Evolutionary conservation across 805 yeast genomes (phyloP), one percentile per base, ranked within the genome.

Genomic region (Suhomyces emberorum): DNA sequence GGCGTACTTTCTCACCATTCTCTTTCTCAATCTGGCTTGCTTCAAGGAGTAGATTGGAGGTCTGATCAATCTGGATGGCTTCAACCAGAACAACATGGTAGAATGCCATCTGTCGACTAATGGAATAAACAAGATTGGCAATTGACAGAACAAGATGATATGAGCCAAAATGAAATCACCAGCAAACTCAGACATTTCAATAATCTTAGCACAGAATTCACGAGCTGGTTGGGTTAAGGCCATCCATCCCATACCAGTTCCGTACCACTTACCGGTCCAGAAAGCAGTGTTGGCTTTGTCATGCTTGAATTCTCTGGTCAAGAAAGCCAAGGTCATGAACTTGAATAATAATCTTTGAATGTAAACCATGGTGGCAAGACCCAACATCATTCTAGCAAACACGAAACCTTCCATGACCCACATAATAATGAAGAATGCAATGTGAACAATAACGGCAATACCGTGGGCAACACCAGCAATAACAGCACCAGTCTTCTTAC

Each of bases 261-360:
- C 93, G 63, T 89, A 88, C 99, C 99, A 93, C 68, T 88, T 89
- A 76, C 99, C 99, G 40, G 96, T 86, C 99, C 99, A 93, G 95
- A 95, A 93, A 19, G 98, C 98, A 52, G 95, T 84, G 71, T 93
- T 93, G 24, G 98, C 74, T 58, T 82, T 87, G 67, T 91, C 97
- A 54, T 85, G 86, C 81, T 88, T 88, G 74, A 88, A 88, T 70
- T 93, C 99, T 73, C 98, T 81, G 35, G 97, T 87, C 58, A 95
- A 72, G 64, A 81, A 69, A 48, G 79, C 64, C 35, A 83, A 70
- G 8, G 95, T 86, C 73, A 93, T 72, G 52, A 83, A 60, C 73
- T 88, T 88, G 77, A 91, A 85, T 49, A 93, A 61, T 35, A 84
- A 66, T 70, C 97, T 81, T 74, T 95, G 96, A 54, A 86, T 70